phyloP scores from a whole-genome alignment of 2,329 filamentous ascomycete species.

The Trichothecium roseum region DNA sequence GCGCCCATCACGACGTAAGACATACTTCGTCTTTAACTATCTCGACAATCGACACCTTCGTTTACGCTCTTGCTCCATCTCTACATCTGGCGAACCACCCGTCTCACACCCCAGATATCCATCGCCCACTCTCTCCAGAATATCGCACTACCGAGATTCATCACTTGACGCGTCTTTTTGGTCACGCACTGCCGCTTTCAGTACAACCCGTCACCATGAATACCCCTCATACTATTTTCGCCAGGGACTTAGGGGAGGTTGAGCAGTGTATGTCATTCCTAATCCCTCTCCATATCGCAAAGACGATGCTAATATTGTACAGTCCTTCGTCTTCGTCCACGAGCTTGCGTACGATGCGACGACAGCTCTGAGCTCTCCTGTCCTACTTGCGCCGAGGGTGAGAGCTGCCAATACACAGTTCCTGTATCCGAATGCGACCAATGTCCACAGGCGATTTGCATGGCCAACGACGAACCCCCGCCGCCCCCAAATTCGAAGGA shows the following conservation, averaged over 20 bases:
- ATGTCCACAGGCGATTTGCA: slow-evolving; percentile 38
- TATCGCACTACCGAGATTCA: neutral
- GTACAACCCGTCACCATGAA: neutral
- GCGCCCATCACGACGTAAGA: slow-evolving; percentile 3
- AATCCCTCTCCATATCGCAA: neutral
- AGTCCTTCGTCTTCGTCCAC: slow-evolving; percentile 24
- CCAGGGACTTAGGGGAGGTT: slow-evolving; percentile 19
- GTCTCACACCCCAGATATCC: neutral
- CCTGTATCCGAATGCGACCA: slow-evolving; percentile 30
- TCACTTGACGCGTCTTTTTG: neutral
- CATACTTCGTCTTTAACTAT: slow-evolving; percentile 6
- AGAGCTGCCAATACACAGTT: slow-evolving; percentile 35
- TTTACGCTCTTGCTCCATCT: neutral
- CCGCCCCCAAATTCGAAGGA: slow-evolving; percentile 7
- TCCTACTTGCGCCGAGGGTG: slow-evolving; percentile 29
- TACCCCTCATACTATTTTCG: slow-evolving; percentile 2
- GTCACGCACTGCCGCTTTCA: neutral
- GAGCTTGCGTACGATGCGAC: slow-evolving; percentile 36
- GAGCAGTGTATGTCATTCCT: slow-evolving; percentile 16
- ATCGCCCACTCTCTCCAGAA: neutral
- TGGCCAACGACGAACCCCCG: slow-evolving; percentile 13
- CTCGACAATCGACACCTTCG: neutral
- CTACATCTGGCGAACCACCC: neutral
- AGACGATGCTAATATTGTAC: slow-evolving; percentile 1
- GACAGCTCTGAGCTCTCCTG: slow-evolving; percentile 29